phyloP scores from a whole-genome alignment of 208 protist genomes.

The Polymyxa betae region DNA sequence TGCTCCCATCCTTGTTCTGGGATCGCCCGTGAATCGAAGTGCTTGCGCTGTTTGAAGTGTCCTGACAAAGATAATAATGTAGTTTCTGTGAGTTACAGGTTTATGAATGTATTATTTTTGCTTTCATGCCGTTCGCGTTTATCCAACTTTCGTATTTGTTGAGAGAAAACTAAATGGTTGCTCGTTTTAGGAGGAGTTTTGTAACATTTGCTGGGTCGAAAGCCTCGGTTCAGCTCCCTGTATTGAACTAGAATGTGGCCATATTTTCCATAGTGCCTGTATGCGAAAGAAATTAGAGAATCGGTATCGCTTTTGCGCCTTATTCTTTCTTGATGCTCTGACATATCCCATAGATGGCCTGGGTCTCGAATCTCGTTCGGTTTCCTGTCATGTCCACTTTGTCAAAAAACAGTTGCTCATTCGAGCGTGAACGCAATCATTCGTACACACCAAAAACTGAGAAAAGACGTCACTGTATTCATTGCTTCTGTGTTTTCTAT shows the following conservation, averaged over 20 bases:
- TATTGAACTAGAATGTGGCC: constrained; percentile 73
- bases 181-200: constrained; percentile 67
- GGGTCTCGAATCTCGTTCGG: constrained; percentile 72
- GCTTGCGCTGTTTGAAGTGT: neutral
- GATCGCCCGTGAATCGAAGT: neutral
- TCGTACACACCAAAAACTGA: neutral
- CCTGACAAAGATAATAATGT: neutral
- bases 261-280: constrained; percentile 73
- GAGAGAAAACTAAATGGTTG: neutral
- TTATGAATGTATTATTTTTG: neutral
- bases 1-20: constrained; percentile 31
- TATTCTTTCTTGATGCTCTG: neutral
- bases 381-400: constrained; percentile 73
- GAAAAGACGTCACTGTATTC: neutral
- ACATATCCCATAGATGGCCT: constrained; percentile 65
- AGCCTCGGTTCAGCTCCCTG: constrained; percentile 68
- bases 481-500: neutral
- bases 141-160: neutral
- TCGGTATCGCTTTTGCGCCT: neutral
- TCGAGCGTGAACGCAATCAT: constrained; percentile 40
- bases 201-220: constrained; percentile 75
- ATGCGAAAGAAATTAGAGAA: constrained; percentile 61
- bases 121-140: neutral
- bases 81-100: neutral
- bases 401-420: constrained; percentile 70